These are phyloP conservation scores for Sugiyamaella novakii DNA, from an alignment of 1,139 yeast species.

Conservation along the genomic window DNA sequence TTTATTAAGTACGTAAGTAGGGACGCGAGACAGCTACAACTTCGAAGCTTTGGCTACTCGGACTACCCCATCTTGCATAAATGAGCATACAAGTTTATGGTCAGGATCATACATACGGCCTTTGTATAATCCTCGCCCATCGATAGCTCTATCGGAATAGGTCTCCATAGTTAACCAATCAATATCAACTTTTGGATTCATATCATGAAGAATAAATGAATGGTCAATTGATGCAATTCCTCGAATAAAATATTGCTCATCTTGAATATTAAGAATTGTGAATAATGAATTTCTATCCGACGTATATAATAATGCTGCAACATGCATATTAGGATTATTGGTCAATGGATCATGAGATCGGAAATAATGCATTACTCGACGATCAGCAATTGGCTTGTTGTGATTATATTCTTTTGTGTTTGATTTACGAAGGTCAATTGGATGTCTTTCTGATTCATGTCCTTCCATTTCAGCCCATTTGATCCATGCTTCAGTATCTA, in stretches of 20 bases:
- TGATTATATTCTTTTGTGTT: slow-evolving; percentile 32
- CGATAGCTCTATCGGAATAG: slow-evolving; percentile 36
- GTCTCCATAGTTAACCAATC: slow-evolving; percentile 42
- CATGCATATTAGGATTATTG: slow-evolving; percentile 35
- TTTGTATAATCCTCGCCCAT: slow-evolving; percentile 40
- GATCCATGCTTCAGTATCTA: slow-evolving; percentile 34
- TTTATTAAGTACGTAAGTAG: background rate
- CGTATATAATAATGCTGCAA: slow-evolving; percentile 39
- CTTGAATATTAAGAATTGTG: slow-evolving; percentile 38
- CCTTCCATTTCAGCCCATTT: slow-evolving; percentile 28
- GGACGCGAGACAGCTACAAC: background rate
- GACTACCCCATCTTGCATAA: slow-evolving; percentile 42
- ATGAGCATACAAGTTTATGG: slow-evolving; percentile 36
- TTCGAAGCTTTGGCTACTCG: slow-evolving; percentile 23
- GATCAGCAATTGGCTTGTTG: slow-evolving; percentile 26
- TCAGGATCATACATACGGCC: slow-evolving; percentile 38
- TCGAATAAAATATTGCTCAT: slow-evolving; percentile 28
- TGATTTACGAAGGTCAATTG: slow-evolving; percentile 39
- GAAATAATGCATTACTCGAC: slow-evolving; percentile 38
- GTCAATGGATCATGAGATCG: slow-evolving; percentile 32
- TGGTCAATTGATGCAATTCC: slow-evolving; percentile 41
- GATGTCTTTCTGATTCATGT: slow-evolving; percentile 33
- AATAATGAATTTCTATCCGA: slow-evolving; percentile 43
- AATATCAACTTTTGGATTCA: slow-evolving; percentile 34
- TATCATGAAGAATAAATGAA: slow-evolving; percentile 38